Base-by-base conservation (phyloP, 495 filamentous ascomycete genomes). In the Tuber aestivum region DNA sequence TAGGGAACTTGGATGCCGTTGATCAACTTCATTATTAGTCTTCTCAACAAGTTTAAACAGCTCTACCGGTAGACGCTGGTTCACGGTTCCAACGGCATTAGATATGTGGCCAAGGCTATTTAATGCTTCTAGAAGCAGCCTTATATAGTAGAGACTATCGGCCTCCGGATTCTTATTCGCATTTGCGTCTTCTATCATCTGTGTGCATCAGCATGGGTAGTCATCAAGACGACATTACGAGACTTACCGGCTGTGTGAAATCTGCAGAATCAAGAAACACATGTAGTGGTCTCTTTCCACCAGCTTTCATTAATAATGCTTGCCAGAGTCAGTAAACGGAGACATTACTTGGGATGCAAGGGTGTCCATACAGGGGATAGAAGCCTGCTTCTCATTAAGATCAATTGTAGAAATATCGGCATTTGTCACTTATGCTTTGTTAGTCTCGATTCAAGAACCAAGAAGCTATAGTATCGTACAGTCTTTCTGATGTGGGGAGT, bases 41-140 rank as follows among this genome's bases (percentile, higher is more conserved):
- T 94, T 95, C 81, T 97, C 96, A 41, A 98, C 95, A 9, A 98
- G 92, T 12, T 90, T 87, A 85, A 97, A 97, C 3, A 99, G 87
- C 83, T 99, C 96, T 40, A 98, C 93, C 0, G 95, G 95, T 10
- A 99, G 87, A 69, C 95, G 88, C 81, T 98, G 94, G 79, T 97
- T 95, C 79, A 99, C 91, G 2, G 89, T 91, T 79, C 97, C 92
- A 45, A 97, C 90, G 8, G 94, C 94, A 41, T 90, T 87, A 72
- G 97, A 93, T 44, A 99, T 86, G 74, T 92, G 88, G 9, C 92
- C 93, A 84, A 98, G 90, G 78, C 91, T 94, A 82, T 96, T 94
- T 56, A 99, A 84, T 0, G 95, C 89, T 83, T 99, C 95, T 3
- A 97, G 89, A 41, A 98, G 84, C 70, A 98, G 87, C 70, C 91